These are phyloP conservation scores for Corinectria fuckeliana DNA, from an alignment of 2,329 filamentous ascomycete species.

Conservation along the genomic window DNA sequence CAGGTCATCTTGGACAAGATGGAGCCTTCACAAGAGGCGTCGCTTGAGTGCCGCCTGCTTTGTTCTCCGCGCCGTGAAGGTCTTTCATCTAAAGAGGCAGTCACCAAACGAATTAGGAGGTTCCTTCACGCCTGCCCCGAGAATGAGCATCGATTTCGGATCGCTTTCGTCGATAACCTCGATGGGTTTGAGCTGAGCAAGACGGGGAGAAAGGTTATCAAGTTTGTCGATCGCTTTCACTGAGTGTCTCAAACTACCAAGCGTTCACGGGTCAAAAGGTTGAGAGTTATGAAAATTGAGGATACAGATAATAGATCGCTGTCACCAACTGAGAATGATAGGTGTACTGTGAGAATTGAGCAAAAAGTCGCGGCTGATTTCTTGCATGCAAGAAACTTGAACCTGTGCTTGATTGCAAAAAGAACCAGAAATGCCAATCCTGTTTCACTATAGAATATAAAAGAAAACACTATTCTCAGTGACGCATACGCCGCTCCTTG, in stretches of 20 bases:
- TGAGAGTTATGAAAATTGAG: too few species aligned
- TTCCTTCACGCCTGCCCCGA: constrained; percentile 35
- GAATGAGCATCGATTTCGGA: constrained; percentile 40
- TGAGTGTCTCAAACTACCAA: not conserved
- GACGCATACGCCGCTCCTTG: not conserved
- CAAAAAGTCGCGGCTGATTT: too few species aligned
- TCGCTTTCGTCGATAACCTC: constrained; percentile 46
- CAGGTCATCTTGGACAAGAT: constrained; percentile 47
- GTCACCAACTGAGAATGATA: too few species aligned
- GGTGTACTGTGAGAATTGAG: too few species aligned
- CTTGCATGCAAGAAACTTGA: too few species aligned
- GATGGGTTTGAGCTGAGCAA: constrained; percentile 35
- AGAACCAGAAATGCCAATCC: too few species aligned
- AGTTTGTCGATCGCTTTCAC: constrained; percentile 36
- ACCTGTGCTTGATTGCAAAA: too few species aligned
- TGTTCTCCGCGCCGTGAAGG: constrained; percentile 3
- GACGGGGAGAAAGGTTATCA: constrained; percentile 38
- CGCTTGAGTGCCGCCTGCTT: constrained; percentile 39
- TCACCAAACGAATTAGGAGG: constrained; percentile 28
- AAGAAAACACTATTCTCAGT: too few species aligned
- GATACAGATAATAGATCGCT: too few species aligned
- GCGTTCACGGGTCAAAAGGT: not conserved
- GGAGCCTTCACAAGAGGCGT: constrained; percentile 33
- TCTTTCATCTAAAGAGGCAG: constrained; percentile 15
- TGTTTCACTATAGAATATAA: too few species aligned